Base-by-base conservation (phyloP, 257 asterid genomes). In the Scutellaria baicalensis region DNA sequence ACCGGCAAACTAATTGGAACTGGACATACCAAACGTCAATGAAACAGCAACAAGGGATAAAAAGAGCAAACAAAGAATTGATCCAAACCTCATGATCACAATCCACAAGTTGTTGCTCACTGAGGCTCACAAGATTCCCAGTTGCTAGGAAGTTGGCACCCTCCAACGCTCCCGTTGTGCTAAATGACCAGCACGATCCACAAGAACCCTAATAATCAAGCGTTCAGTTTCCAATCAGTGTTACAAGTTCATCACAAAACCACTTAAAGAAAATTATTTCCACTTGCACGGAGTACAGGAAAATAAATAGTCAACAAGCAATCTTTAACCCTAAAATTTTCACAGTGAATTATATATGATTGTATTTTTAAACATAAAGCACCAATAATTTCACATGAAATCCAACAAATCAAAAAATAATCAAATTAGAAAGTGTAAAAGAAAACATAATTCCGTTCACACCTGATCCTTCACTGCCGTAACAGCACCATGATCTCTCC, bases 131-230 rank as follows among this genome's bases (percentile, higher is more conserved):
- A 50, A 92, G 88, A 45, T 84, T 86, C 78, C 97, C 95, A 1
- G 94, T 92, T 8, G 97, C 86, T 12, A 92, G 78, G 78, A 62
- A 92, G 64, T 89, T 84, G 70, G 97, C 93, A 69, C 96, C 97
- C 80, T 92, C 97, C 75, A 92, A 61, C 8, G 96, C 97, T 64
- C 97, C 97, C 0, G 95, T 86, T 21, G 96, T 80, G 78, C 96
- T 91, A 72, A 89, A 91, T 11, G 95, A 83, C 97, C 97, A 91
- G 85, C 97, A 89, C 13, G 97, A 89, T 33, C 97, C 97, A 78
- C 97, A 91, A 0, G 91, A 75, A 8, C 96, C 97, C 97, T 91
- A 57, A 44, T n/a, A 50, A 55, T 18, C n/a, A 64, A 23, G 39
- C 67, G 70, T 42, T 48, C 45, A 61, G 13, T 49, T 64, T 38